phyloP scores from a whole-genome alignment of 2,329 filamentous ascomycete genomes.

The Dothiorella sarmentorum region DNA sequence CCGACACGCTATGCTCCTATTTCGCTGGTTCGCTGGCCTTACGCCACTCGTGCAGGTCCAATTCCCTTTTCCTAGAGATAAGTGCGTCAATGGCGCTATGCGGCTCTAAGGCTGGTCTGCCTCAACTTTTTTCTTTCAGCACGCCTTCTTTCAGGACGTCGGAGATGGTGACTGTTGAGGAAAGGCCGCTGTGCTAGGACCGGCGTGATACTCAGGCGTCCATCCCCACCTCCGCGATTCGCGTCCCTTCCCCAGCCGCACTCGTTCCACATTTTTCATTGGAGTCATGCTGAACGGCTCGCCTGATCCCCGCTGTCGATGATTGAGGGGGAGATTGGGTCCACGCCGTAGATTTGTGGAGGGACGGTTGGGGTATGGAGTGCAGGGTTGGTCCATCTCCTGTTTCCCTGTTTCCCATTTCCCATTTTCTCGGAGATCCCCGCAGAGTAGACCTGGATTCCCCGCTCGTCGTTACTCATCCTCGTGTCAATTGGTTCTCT shows the following conservation, averaged over 20 bases:
- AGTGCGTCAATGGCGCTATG: background rate
- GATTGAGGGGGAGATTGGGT: background rate
- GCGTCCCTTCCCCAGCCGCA: background rate
- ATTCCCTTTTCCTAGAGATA: background rate
- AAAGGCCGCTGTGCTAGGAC: background rate
- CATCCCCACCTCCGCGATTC: background rate
- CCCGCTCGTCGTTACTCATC: too few relatives aligned
- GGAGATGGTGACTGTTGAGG: constrained; percentile 2
- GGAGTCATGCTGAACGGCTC: background rate
- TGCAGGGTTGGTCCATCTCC: background rate
- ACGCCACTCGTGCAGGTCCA: background rate
- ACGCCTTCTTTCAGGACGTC: background rate
- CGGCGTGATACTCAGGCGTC: background rate
- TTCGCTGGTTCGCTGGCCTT: background rate
- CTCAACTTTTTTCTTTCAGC: background rate
- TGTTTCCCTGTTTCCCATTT: background rate
- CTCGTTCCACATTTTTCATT: background rate
- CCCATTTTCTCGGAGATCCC: too few relatives aligned
- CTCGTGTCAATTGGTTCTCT: too few relatives aligned
- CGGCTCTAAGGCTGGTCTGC: background rate
- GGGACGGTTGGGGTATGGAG: background rate
- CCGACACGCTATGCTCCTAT: background rate
- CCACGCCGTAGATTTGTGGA: background rate
- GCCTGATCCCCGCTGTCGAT: background rate
- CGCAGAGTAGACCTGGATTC: too few relatives aligned